phyloP scores from a whole-genome alignment of 2,329 filamentous ascomycete genomes.

The Aspergillus sp. region DNA sequence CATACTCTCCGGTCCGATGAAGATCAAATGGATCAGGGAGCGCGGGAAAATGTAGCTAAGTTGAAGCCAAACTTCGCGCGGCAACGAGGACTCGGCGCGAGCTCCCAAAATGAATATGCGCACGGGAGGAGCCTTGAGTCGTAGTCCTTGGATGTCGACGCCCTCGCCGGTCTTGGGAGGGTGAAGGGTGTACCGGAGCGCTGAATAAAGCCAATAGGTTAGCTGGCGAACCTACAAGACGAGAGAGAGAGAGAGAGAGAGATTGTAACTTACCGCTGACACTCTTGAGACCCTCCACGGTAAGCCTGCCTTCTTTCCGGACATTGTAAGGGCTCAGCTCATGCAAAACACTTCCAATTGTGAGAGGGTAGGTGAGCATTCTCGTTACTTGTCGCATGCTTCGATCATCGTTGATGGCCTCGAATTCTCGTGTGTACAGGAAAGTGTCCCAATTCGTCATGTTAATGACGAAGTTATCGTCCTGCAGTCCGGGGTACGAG shows the following conservation, averaged over 20 bases:
- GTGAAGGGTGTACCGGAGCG: constrained; percentile 89
- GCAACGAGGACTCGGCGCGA: constrained; percentile 94
- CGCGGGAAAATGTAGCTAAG: constrained; percentile 93
- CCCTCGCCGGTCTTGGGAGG: constrained; percentile 79
- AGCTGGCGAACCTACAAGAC: not conserved
- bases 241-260: not conserved
- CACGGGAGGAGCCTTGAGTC: constrained; percentile 81
- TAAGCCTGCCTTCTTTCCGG: constrained; percentile 72
- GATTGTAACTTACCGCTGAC: constrained; percentile 70
- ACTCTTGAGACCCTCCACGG: constrained; percentile 87
- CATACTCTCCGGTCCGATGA: constrained; percentile 97
- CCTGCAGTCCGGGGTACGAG: constrained; percentile 82
- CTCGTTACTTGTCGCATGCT: constrained; percentile 91
- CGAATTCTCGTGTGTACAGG: constrained; percentile 87
- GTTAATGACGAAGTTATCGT: constrained; percentile 91
- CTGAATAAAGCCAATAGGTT: constrained; percentile 47
- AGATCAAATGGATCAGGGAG: constrained; percentile 84
- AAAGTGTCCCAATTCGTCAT: constrained; percentile 99
- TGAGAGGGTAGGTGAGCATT: constrained; percentile 89
- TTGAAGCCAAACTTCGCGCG: constrained; percentile 91
- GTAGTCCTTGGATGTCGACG: constrained; percentile 72
- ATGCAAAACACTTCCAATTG: constrained; percentile 86
- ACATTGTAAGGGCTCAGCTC: constrained; percentile 92
- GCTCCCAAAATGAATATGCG: constrained; percentile 92
- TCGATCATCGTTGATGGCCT: constrained; percentile 86